Percentiles rank a stretch among this genome's conserved stretches.
These are phyloP conservation scores for Coniochaeta ligniaria DNA, from an alignment of 2,329 filamentous ascomycete species.

Conservation along the genomic window DNA sequence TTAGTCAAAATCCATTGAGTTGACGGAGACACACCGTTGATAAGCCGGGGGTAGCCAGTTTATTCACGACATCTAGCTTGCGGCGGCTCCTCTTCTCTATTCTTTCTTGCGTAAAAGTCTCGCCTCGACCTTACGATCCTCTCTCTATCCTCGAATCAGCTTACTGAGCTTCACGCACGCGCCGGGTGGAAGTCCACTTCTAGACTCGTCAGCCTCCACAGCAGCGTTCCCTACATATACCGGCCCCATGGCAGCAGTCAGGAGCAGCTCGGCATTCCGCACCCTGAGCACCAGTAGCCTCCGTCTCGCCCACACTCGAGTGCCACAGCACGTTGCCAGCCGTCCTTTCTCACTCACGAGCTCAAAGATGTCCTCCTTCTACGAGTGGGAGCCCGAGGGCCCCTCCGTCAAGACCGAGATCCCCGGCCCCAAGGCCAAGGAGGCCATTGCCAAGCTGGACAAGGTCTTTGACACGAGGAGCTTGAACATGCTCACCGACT, in stretches of 20 bases:
- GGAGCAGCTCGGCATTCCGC: conserved; percentile 5
- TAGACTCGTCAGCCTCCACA: too few relatives aligned
- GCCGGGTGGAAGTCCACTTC: too few relatives aligned
- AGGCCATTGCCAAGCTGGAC: conserved; percentile 62
- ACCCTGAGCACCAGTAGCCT: background rate
- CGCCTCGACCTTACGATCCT: background rate
- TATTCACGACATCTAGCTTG: too few relatives aligned
- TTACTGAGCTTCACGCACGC: too few relatives aligned
- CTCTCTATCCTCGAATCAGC: too few relatives aligned
- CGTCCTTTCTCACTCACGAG: conserved; percentile 16
- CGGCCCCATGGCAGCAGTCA: conserved; percentile 7
- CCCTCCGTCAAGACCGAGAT: conserved; percentile 54
- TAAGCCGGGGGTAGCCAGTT: conserved; percentile 7
- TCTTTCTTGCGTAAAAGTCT: background rate
- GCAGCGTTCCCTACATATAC: too few relatives aligned
- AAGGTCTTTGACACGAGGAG: conserved; percentile 80
- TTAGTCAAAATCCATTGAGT: background rate
- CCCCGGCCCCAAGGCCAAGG: conserved; percentile 68
- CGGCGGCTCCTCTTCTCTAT: background rate
- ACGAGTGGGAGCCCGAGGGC: conserved; percentile 37
- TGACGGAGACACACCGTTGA: background rate
- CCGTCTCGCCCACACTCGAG: conserved; percentile 7
- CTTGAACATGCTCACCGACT: conserved; percentile 77
- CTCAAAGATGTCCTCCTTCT: conserved; percentile 18
- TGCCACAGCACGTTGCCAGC: conserved; percentile 8